Percentiles rank a stretch among this genome's conserved stretches.
phyloP scores from a whole-genome alignment of 176 grass and related monocot species.

The Aechmea fasciata region DNA sequence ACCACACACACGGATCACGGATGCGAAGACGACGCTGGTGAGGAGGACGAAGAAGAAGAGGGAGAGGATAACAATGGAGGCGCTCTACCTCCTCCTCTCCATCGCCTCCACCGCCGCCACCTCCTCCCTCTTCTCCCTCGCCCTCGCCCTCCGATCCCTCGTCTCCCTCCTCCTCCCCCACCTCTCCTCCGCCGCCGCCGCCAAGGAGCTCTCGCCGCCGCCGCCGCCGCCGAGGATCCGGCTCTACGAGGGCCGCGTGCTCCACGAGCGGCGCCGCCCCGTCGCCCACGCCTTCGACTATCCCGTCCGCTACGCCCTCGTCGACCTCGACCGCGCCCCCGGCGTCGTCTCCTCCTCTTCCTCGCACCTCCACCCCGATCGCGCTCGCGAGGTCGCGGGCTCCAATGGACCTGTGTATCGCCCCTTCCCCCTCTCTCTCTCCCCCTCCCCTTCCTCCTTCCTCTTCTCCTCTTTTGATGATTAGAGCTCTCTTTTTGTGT shows the following conservation, averaged over 20 bases:
- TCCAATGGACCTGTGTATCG: conserved; percentile 65
- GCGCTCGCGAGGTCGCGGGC: conserved; percentile 52
- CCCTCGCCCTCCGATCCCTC: conserved; percentile 29
- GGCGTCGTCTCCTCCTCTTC: neutral
- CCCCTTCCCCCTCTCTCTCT: neutral
- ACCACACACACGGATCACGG: no score
- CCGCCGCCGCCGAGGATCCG: neutral
- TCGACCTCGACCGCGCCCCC: conserved; percentile 56
- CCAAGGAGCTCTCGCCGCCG: neutral
- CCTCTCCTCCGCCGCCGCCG: neutral
- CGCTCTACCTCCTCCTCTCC: conserved; percentile 45
- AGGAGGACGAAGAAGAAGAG: neutral
- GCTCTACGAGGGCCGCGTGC: conserved; percentile 68
- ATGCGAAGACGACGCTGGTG: neutral
- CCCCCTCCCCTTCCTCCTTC: neutral
- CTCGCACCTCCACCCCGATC: conserved; percentile 47
- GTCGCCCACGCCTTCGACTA: conserved; percentile 72
- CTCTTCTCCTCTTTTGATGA: neutral
- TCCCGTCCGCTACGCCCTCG: conserved; percentile 57
- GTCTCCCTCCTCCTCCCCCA: conserved; percentile 15
- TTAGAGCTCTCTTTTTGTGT: no score
- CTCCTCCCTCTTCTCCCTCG: conserved; percentile 29
- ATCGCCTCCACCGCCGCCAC: conserved; percentile 29
- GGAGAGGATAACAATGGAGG: conserved; percentile 36
- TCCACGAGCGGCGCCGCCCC: conserved; percentile 44